A percentile compares a stretch with the other conserved stretches of the same genome.
Conservation (phyloP, 768 basidiomycete species). For the Pluteus cervinus region DNA sequence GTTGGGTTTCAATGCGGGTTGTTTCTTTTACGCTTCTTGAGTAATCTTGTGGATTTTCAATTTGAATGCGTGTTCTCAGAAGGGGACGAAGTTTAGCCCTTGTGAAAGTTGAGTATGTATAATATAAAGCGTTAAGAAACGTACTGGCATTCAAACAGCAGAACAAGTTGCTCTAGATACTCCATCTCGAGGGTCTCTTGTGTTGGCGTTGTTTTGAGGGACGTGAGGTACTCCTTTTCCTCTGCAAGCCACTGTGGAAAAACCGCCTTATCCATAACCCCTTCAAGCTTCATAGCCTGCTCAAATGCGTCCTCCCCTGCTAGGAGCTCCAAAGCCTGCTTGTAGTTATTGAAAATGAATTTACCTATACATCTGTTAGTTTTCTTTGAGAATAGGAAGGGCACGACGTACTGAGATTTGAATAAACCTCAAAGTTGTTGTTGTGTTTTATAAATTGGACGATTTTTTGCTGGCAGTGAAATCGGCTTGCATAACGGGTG, state of each 20-base stretch:
- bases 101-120: too few relatives aligned
- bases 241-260: constrained; percentile 16
- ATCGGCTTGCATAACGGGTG: constrained; percentile 12
- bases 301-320: not conserved
- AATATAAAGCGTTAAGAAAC: too few relatives aligned
- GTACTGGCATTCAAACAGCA: not conserved
- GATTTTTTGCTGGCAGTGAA: constrained; percentile 17
- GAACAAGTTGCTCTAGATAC: constrained; percentile 8
- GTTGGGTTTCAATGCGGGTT: not conserved
- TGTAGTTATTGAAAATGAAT: constrained; percentile 19
- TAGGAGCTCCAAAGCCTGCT: constrained; percentile 17
- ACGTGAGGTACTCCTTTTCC: constrained; percentile 12
- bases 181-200: constrained; percentile 13
- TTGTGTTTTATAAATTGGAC: constrained; percentile 8
- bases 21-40: too few relatives aligned
- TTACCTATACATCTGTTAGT: constrained; percentile 2
- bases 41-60: too few relatives aligned
- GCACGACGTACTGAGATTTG: constrained; percentile 12
- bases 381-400: not conserved
- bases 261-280: not conserved
- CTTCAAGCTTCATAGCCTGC: constrained; percentile 3
- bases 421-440: constrained; percentile 16
- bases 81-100: too few relatives aligned
- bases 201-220: constrained; percentile 8
- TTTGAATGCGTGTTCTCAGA: too few relatives aligned